Conservation (phyloP, 2,329 filamentous ascomycete species). For the Daldinia sp. region DNA sequence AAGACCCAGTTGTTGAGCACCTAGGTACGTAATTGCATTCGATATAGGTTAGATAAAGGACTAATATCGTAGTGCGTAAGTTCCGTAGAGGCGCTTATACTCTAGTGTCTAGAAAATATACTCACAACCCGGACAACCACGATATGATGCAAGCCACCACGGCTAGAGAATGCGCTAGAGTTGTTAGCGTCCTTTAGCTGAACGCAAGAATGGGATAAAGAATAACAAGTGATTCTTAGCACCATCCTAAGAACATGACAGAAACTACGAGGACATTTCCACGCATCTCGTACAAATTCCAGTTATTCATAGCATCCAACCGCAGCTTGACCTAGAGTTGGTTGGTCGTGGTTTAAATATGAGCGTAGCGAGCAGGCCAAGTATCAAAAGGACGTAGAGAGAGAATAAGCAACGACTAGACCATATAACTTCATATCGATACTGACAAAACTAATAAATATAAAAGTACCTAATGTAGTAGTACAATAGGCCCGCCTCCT, state of each 20-base stretch:
- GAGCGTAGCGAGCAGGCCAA: too few species aligned
- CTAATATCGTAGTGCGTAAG: neutral
- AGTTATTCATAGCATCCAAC: neutral
- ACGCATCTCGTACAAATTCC: neutral
- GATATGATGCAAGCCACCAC: neutral
- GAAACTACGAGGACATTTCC: neutral
- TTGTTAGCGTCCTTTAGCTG: neutral
- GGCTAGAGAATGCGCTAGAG: neutral
- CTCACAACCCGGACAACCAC: too few species aligned
- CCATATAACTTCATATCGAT: neutral
- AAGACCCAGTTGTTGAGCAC: too few species aligned
- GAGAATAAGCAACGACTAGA: neutral
- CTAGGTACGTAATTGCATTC: neutral
- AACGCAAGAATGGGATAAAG: neutral
- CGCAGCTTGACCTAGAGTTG: neutral
- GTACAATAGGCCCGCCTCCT: neutral
- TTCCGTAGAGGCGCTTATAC: neutral
- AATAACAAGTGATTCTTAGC: neutral
- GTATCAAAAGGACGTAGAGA: neutral
- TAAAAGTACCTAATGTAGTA: slow-evolving; percentile 2
- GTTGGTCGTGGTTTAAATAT: too few species aligned
- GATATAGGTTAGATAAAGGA: neutral
- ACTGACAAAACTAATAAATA: neutral
- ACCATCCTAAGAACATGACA: neutral
- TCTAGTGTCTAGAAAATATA: too few species aligned